phyloP scores from a whole-genome alignment of 169 alveolate genomes.

The Plasmodium vinckei region DNA sequence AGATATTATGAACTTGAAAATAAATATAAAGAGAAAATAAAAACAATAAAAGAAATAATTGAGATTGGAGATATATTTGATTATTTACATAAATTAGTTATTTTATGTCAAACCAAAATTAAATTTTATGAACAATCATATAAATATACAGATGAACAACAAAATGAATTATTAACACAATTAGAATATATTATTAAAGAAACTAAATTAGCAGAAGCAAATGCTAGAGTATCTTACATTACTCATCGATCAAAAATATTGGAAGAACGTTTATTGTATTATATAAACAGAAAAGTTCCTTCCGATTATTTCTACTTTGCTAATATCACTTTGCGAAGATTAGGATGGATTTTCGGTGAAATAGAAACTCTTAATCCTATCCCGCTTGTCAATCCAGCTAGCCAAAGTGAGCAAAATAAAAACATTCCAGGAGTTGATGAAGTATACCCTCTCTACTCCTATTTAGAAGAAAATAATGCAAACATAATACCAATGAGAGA shows the following conservation, averaged over 20 bases:
- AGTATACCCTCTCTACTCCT: conserved; percentile 42
- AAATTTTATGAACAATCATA: conserved; percentile 57
- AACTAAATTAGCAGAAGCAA: conserved; percentile 53
- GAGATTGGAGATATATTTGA: conserved; percentile 72
- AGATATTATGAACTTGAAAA: conserved; percentile 51
- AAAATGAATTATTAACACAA: conserved; percentile 17
- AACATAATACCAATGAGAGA: conserved; percentile 61
- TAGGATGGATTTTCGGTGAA: conserved; percentile 71
- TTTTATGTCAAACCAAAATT: conserved; percentile 55
- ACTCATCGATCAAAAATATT: conserved; percentile 61
- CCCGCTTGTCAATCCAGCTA: no score
- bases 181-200: conserved; percentile 53
- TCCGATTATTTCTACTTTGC: conserved; percentile 70
- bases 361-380: conserved; percentile 27
- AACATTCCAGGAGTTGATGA: not conserved
- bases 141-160: conserved; percentile 52
- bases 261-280: conserved; percentile 45
- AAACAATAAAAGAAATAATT: conserved; percentile 59
- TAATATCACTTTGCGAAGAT: conserved; percentile 40
- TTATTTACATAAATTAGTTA: conserved; percentile 54
- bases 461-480: conserved; percentile 20
- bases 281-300: conserved; percentile 15
- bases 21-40: conserved; percentile 58
- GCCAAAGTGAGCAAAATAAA: no score
- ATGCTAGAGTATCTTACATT: conserved; percentile 61